Base-by-base conservation (phyloP, 2,329 filamentous ascomycete genomes). In the Penicillium sp. region DNA sequence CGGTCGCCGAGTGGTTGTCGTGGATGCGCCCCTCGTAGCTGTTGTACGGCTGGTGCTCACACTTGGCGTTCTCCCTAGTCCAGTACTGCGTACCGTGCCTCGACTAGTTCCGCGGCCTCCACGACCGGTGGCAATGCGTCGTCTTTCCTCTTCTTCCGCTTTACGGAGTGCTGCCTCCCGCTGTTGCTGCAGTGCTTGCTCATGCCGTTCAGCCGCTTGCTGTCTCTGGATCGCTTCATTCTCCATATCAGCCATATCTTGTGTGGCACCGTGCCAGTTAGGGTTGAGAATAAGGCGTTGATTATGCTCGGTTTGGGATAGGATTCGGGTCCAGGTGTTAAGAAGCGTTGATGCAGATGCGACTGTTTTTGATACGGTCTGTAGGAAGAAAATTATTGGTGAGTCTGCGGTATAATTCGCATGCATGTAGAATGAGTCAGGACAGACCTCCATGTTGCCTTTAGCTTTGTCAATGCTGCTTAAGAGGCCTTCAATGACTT, bases 251-350 rank as follows among this genome's bases (percentile, higher is more conserved):
- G 86, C 83, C 40, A 96, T 77, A 77, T 99, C 95, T 70, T 93
- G 87, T 4, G 87, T 90, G 31, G 93, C 90, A 57, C 95, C 95
- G 71, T 94, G 89, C 92, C 94, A 99, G 59, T 87, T 82, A 2
- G 92, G 90, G 70, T 96, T 90, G 47, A 98, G 83, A 46, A 99
- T 89, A 52, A 99, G 81, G 24, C 95, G 88, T 75, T 98, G 93
- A 73, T 96, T 98, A 77, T 99, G 95, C 77, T 99, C 95, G 4
- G 95, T 97, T 76, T 99, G 95, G 6, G 92, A 95, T 13, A 99
- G 85, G 65, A 99, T 97, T 54, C 92, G 88, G 9, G 92, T 96
- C 94, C 94, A 99, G 16, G 93, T 96, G 69, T 96, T 92, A 35
- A 99, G 87, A 14, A 99, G 85, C 1, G 90, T 90, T 14, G 93